Percentiles rank a stretch among this genome's conserved stretches.
phyloP scores from a whole-genome alignment of 2,329 filamentous ascomycete species.

The Paecilomyces niveus region DNA sequence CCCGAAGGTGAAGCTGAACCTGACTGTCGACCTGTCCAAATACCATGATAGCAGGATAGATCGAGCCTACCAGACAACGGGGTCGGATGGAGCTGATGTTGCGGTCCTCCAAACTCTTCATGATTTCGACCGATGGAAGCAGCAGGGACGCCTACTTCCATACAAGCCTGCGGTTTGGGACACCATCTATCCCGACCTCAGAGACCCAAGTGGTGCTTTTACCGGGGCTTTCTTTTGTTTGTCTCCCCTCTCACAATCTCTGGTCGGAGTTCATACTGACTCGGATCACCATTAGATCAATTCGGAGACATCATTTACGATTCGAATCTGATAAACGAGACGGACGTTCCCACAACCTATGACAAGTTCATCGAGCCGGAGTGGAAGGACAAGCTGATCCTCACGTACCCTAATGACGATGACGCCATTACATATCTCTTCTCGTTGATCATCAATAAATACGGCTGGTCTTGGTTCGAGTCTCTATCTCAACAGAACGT shows the following conservation, averaged over 20 bases:
- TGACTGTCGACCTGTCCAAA: no score
- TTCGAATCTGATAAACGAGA: constrained; percentile 28
- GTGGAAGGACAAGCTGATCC: constrained; percentile 47
- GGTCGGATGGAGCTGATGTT: no score
- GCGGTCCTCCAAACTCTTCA: no score
- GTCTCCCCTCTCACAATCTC: neutral
- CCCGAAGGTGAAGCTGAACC: no score
- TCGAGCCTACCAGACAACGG: no score
- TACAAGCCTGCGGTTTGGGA: constrained; percentile 42
- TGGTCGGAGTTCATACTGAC: neutral
- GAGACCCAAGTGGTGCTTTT: constrained; percentile 38
- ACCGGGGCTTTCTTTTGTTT: constrained; percentile 33
- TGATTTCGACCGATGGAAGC: constrained; percentile 47
- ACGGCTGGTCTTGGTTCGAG: constrained; percentile 44
- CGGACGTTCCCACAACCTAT: constrained; percentile 31
- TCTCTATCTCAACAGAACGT: constrained; percentile 43
- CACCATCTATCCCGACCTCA: constrained; percentile 28
- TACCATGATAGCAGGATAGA: no score
- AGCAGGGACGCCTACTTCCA: constrained; percentile 40
- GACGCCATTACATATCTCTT: constrained; percentile 45
- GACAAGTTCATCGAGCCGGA: constrained; percentile 41
- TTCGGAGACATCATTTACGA: constrained; percentile 34
- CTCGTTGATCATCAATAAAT: constrained; percentile 39
- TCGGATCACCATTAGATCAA: neutral
- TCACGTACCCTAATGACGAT: constrained; percentile 54